Conservation (phyloP, 2,329 filamentous ascomycete species). For the Monilinia polystroma region DNA sequence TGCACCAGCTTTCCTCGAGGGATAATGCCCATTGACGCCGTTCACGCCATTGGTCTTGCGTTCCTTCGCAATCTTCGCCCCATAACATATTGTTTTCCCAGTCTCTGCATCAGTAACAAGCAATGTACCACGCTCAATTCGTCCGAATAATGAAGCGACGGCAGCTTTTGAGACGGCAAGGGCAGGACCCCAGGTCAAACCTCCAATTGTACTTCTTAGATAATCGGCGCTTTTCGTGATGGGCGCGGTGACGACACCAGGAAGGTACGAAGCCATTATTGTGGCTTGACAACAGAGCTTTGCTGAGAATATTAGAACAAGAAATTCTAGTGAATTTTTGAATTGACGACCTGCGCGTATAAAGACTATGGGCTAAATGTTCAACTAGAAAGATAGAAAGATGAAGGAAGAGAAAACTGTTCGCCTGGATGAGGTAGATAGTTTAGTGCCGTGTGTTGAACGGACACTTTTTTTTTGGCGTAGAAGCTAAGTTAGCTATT, state of each 20-base stretch:
- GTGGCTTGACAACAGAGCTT: neutral
- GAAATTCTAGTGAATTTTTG: too few species aligned
- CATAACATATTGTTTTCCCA: constrained; percentile 46
- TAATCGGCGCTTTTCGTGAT: constrained; percentile 44
- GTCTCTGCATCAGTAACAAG: constrained; percentile 49
- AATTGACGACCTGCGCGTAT: too few species aligned
- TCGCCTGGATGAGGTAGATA: too few species aligned
- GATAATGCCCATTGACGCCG: constrained; percentile 16
- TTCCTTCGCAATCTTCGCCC: constrained; percentile 47
- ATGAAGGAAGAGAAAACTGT: too few species aligned
- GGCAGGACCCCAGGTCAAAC: constrained; percentile 44
- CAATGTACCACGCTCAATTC: constrained; percentile 50
- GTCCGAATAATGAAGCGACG: constrained; percentile 48
- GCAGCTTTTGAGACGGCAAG: constrained; percentile 47
- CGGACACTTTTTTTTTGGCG: too few species aligned
- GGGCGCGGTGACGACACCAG: constrained; percentile 43
- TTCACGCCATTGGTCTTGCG: constrained; percentile 36
- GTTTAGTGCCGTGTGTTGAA: too few species aligned
- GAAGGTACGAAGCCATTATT: constrained; percentile 41
- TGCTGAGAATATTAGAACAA: too few species aligned
- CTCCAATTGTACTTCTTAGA: constrained; percentile 45
- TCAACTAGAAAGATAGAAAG: too few species aligned
- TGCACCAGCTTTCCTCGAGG: constrained; percentile 43
- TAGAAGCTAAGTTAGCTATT: too few species aligned
- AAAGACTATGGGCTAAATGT: too few species aligned